Evolutionary conservation across 2,329 filamentous ascomycete species (phyloP).

Genomic region (Arthrobotrys musiformis): DNA sequence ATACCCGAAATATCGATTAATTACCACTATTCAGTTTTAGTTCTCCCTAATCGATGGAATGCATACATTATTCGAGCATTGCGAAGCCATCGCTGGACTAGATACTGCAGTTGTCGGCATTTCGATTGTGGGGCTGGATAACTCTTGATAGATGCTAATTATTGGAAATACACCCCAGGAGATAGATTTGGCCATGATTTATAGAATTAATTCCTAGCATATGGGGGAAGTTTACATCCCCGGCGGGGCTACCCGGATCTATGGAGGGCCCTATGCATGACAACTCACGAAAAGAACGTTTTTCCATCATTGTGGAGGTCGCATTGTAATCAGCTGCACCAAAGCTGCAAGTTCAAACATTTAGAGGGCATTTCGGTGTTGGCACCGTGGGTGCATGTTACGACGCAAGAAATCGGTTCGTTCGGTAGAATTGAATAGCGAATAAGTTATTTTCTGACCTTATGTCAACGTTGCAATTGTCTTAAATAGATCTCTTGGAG

Average conservation of each 20-base stretch:
- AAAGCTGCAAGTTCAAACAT: not conserved
- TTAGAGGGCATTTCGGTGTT: constrained; percentile 6
- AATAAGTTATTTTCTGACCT: not conserved
- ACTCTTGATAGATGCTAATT: not conserved
- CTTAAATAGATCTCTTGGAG: not conserved
- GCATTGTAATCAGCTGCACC: constrained; percentile 1
- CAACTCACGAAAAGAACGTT: not conserved
- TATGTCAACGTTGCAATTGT: not conserved
- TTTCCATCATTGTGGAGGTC: not conserved
- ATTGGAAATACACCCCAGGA: not conserved
- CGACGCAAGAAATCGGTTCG: not conserved
- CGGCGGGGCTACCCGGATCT: not conserved
- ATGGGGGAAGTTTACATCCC: not conserved
- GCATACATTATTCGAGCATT: not conserved
- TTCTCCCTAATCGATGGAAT: not conserved
- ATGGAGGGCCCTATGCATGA: constrained; percentile 4
- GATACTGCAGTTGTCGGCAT: constrained; percentile 1
- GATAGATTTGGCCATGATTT: not conserved
- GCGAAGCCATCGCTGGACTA: not conserved
- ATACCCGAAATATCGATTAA: not conserved
- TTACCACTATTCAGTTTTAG: not conserved
- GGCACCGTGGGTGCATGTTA: not conserved
- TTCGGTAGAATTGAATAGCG: not conserved
- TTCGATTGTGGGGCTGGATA: not conserved
- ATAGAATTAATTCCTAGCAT: not conserved